phyloP scores from a whole-genome alignment of 768 basidiomycete species.

The Lentinula detonsa region DNA sequence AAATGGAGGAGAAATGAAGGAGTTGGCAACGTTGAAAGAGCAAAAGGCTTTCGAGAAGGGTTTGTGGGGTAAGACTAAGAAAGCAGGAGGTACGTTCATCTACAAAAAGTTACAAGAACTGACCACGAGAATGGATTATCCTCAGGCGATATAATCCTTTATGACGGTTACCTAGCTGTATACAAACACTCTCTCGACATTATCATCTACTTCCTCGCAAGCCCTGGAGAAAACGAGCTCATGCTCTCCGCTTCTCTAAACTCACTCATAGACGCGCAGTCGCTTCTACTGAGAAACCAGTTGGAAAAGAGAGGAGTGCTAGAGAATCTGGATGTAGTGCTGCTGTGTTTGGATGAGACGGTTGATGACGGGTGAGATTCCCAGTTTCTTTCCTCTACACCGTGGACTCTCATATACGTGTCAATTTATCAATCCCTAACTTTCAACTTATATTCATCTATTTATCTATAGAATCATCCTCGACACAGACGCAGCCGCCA shows the following conservation, averaged over 20 bases:
- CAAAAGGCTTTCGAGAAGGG: conserved; percentile 95
- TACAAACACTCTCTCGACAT: conserved; percentile 96
- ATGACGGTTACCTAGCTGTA: conserved; percentile 84
- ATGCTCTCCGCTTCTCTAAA: conserved; percentile 86
- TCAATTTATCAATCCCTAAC: too few species aligned
- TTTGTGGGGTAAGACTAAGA: conserved; percentile 92
- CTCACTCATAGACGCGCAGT: conserved; percentile 82
- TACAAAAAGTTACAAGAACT: too few species aligned
- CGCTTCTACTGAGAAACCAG: conserved; percentile 82
- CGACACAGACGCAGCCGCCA: conserved; percentile 94
- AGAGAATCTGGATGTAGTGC: conserved; percentile 89
- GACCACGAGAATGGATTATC: too few species aligned
- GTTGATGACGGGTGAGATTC: conserved; percentile 90
- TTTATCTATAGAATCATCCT: conserved; percentile 71
- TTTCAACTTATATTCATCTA: too few species aligned
- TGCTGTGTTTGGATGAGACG: conserved; percentile 93
- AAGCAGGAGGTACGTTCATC: conserved; percentile 67
- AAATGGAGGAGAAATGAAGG: conserved; percentile 47
- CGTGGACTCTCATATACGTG: too few species aligned
- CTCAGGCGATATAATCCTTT: conserved; percentile 89
- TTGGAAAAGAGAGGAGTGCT: conserved; percentile 93
- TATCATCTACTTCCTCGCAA: conserved; percentile 89
- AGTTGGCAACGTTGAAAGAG: conserved; percentile 74
- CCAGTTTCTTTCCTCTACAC: background rate
- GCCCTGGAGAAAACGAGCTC: conserved; percentile 87